phyloP scores from a whole-genome alignment of 169 alveolate species.

The Plasmodium relictum region DNA sequence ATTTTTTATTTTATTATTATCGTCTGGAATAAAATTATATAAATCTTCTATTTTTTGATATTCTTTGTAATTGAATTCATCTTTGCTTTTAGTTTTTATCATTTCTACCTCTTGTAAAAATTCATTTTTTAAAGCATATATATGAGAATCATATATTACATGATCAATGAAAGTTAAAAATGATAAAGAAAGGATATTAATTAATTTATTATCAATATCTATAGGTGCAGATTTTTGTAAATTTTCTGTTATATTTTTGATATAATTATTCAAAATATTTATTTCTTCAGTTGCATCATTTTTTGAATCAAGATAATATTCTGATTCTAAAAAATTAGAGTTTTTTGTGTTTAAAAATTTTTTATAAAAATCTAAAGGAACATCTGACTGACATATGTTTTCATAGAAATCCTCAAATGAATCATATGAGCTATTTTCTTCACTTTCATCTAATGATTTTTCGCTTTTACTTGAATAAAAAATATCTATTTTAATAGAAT shows the following conservation, averaged over 20 bases:
- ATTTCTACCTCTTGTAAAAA: not conserved
- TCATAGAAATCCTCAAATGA: conserved; percentile 44
- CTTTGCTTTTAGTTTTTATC: not conserved
- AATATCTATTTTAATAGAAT: conserved; percentile 39
- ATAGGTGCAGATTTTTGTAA: conserved; percentile 21
- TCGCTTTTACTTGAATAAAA: conserved; percentile 66
- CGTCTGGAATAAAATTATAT: not conserved
- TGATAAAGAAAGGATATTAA: conserved; percentile 63
- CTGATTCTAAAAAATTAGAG: not conserved
- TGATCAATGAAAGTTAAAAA: conserved; percentile 67
- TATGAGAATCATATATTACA: conserved; percentile 72
- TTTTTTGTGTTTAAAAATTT: conserved; percentile 35
- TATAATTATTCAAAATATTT: conserved; percentile 48
- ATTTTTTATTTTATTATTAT: not conserved
- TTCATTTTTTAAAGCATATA: conserved; percentile 42
- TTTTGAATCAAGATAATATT: conserved; percentile 10
- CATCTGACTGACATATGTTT: conserved; percentile 42
- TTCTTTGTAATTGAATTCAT: not conserved
- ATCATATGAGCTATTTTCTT: conserved; percentile 48
- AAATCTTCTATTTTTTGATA: not conserved
- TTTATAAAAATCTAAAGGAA: conserved; percentile 60
- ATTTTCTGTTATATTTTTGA: conserved; percentile 34
- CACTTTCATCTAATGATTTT: conserved; percentile 62
- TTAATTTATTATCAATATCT: conserved; percentile 61
- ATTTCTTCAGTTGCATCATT: conserved; percentile 62